Percentiles rank a stretch among this genome's conserved stretches.
Conservation (phyloP, 495 filamentous ascomycete species). For the Penicillium roqueforti region DNA sequence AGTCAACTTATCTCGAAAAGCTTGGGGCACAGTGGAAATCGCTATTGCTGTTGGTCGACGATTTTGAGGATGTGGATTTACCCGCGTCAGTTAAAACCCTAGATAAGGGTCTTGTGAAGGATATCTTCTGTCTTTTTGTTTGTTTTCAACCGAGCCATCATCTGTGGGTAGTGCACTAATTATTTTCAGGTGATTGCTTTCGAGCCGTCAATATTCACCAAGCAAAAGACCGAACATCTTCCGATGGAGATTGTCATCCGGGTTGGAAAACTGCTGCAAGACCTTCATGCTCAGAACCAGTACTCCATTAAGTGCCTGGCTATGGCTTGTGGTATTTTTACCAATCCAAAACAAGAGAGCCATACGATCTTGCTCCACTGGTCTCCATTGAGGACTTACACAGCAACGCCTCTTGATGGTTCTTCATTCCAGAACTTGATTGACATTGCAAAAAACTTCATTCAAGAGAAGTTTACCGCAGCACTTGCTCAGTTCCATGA, state of each 20-base stretch:
- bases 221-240: background rate
- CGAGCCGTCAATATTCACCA: background rate
- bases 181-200: background rate
- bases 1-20: background rate
- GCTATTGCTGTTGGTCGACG: background rate
- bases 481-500: conserved; percentile 1
- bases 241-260: conserved; percentile 1
- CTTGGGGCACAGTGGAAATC: conserved; percentile 1
- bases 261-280: conserved; percentile 1
- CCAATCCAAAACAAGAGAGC: background rate
- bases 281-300: background rate
- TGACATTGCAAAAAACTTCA: background rate
- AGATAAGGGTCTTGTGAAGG: background rate
- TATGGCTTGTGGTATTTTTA: conserved; percentile 7
- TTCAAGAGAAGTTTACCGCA: conserved; percentile 1
- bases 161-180: background rate
- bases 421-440: background rate
- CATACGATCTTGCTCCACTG: conserved; percentile 4
- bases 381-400: conserved; percentile 3
- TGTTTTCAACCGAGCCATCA: background rate
- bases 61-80: background rate
- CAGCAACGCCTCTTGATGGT: background rate
- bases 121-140: conserved; percentile 9
- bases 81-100: background rate
- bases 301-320: background rate